Base-by-base conservation (phyloP, 495 filamentous ascomycete genomes). In the Bathelium albidoporum region DNA sequence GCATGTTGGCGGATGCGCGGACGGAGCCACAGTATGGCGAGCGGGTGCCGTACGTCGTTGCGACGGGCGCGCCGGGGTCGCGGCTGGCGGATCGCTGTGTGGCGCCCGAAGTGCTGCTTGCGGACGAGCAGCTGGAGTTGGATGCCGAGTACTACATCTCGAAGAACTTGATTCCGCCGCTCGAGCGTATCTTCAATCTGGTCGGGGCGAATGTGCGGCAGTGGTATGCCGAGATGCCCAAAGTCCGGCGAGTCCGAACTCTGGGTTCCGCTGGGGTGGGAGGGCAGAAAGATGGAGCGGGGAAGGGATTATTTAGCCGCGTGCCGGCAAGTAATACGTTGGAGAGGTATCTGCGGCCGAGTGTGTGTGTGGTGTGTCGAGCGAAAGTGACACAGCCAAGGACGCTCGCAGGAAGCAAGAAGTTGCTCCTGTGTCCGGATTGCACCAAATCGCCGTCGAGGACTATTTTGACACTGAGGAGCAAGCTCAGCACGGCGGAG, bases 161-260 rank as follows among this genome's bases (percentile, higher is more conserved):
- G 9, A 97, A 96, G 78, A 97, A 96, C 69, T 70, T 98, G 28
- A 94, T 98, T 59, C 95, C 95, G 22, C 94, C 94, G 2, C 80
- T 98, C 2, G 94, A 95, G 74, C 84, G 94, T 16, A 97, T 98
- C 60, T 97, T 98, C 80, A 96, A 95, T 72, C 85, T 98, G 14
- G 90, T 97, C 29, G 94, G 94, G 32, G 94, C 91, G 22, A 95
- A 95, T 73, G 89, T 97, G 14, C 80, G 89, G 18, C 80, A 83
- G 62, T 98, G 94, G 94, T 97, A 91, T 65, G 91, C 96, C 61
- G 90, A 96, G 73, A 95, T 96, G 90, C 94, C 94, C 26, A 96
- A 95, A 73, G 80, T 89, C 36, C 89, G 89, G 68, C 82, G 87
- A 2, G 83, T 93, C 41, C 82, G 75, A 2, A 66, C 62, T 32